Conservation (phyloP, 108 stramenopile genomes). For the Stephanodiscus minutulus region DNA sequence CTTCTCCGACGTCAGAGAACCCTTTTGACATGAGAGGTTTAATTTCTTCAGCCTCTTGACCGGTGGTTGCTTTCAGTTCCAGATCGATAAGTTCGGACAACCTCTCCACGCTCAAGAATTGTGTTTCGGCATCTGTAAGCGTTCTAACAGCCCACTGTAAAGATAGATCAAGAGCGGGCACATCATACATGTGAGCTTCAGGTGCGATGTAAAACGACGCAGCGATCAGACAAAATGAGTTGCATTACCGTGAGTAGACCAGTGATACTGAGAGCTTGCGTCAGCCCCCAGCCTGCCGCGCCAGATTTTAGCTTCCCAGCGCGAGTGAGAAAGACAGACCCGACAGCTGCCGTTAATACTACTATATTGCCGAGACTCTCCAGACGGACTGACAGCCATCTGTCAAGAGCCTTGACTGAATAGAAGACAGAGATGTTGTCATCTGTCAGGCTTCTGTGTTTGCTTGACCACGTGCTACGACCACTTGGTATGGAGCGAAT, state of each 20-base stretch:
- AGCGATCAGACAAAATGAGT: background rate
- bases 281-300: constrained; percentile 82
- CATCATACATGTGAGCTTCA: background rate
- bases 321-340: constrained; percentile 62
- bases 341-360: constrained; percentile 63
- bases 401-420: constrained; percentile 73
- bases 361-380: constrained; percentile 79
- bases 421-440: constrained; percentile 69
- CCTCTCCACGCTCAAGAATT: constrained; percentile 73
- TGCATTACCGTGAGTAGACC: constrained; percentile 61
- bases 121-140: constrained; percentile 65
- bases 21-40: constrained; percentile 1
- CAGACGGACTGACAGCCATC: constrained; percentile 79
- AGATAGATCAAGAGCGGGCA: background rate
- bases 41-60: constrained; percentile 1
- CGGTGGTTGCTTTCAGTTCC: constrained; percentile 15
- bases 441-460: constrained; percentile 60
- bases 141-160: constrained; percentile 17
- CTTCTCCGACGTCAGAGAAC: constrained; percentile 8
- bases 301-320: constrained; percentile 58
- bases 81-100: constrained; percentile 65
- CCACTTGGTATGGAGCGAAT: constrained; percentile 85
- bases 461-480: constrained; percentile 54
- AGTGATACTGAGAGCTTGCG: constrained; percentile 79
- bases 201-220: background rate